Percentiles rank a stretch among this genome's conserved stretches.
These are phyloP conservation scores for Akanthomyces muscarius DNA, from an alignment of 2,329 filamentous ascomycete genomes.

Conservation along the genomic window DNA sequence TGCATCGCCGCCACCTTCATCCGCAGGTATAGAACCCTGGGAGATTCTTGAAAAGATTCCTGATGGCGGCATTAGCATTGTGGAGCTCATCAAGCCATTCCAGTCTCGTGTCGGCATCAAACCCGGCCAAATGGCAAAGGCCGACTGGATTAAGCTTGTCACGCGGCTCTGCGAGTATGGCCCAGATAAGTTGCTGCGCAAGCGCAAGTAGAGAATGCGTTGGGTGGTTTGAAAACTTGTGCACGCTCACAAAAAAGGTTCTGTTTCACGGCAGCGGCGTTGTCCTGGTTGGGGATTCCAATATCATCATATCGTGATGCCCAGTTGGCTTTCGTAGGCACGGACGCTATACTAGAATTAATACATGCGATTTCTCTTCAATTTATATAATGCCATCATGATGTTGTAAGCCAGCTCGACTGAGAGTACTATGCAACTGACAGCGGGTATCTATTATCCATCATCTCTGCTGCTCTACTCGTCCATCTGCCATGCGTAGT, in stretches of 20 bases:
- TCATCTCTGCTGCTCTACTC: slow-evolving; percentile 48
- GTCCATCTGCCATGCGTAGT: slow-evolving; percentile 97
- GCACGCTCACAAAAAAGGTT: neutral
- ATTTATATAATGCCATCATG: neutral
- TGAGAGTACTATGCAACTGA: neutral
- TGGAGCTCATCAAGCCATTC: slow-evolving; percentile 52
- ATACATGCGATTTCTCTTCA: neutral
- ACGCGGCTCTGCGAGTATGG: slow-evolving; percentile 52
- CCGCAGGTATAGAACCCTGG: slow-evolving; percentile 40
- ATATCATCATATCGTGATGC: neutral
- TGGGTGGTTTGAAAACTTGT: neutral
- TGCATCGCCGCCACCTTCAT: slow-evolving; percentile 34
- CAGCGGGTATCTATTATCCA: slow-evolving; percentile 9
- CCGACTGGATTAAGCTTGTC: slow-evolving; percentile 57
- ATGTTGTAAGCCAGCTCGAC: neutral
- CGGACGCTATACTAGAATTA: neutral
- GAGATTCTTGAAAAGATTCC: slow-evolving; percentile 55
- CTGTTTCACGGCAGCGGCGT: neutral
- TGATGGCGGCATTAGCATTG: slow-evolving; percentile 51
- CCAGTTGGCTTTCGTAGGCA: neutral
- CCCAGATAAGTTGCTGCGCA: slow-evolving; percentile 49
- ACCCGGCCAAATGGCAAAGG: slow-evolving; percentile 48
- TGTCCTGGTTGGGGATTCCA: neutral
- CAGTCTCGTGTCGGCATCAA: slow-evolving; percentile 48
- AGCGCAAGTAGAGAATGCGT: slow-evolving; percentile 23